Evolutionary conservation across 208 protist species (phyloP).

Genomic region (Blechomonas ayalai): DNA sequence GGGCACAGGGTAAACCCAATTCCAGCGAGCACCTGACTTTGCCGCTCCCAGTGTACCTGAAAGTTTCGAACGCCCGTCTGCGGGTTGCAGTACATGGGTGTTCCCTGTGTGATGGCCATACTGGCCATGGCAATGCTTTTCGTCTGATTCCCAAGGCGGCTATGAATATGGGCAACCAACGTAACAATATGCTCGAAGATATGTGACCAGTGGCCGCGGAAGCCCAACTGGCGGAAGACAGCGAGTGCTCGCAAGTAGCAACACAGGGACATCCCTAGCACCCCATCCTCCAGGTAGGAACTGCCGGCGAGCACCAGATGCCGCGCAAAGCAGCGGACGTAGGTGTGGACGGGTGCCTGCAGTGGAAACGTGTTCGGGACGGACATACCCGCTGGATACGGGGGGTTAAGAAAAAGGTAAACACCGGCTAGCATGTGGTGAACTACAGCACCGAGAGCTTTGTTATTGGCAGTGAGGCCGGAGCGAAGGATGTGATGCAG

Average conservation of each 20-base stretch:
- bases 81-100: constrained; percentile 39
- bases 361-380: constrained; percentile 22
- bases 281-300: constrained; percentile 38
- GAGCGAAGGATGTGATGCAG: constrained; percentile 41
- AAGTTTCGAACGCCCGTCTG: constrained; percentile 27
- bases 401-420: constrained; percentile 59
- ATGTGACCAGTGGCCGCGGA: constrained; percentile 34
- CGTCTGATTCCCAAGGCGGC: constrained; percentile 40
- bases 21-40: constrained; percentile 28
- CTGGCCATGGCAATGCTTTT: constrained; percentile 41
- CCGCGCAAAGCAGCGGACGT: constrained; percentile 41
- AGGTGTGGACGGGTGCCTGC: constrained; percentile 32
- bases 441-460: constrained; percentile 36
- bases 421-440: constrained; percentile 51
- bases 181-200: constrained; percentile 55
- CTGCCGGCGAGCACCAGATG: constrained; percentile 38
- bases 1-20: constrained; percentile 55
- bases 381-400: constrained; percentile 32
- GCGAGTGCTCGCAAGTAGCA: constrained; percentile 61
- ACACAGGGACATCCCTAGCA: constrained; percentile 40
- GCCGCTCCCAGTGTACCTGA: constrained; percentile 35
- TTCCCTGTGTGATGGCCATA: constrained; percentile 41
- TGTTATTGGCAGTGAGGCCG: constrained; percentile 22
- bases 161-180: constrained; percentile 46
- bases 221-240: constrained; percentile 39